A percentile compares a stretch with the other conserved stretches of the same genome.
These are phyloP conservation scores for Penicillium egyptiacum DNA, from an alignment of 495 filamentous ascomycete genomes.

Conservation along the genomic window DNA sequence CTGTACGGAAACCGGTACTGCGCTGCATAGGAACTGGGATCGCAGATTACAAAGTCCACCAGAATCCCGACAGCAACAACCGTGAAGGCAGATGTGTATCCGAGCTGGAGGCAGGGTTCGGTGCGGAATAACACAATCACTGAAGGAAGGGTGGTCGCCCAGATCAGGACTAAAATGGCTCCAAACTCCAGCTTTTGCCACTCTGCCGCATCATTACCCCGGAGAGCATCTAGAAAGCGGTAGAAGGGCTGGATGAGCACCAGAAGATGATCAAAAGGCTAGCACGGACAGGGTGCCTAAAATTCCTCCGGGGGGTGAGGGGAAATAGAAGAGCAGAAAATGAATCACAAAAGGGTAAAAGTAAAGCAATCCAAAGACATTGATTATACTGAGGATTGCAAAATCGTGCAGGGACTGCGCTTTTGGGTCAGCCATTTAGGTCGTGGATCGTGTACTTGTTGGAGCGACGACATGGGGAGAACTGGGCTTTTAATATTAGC, in stretches of 20 bases:
- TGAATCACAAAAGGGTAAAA: slow-evolving; percentile 3
- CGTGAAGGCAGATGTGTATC: slow-evolving; percentile 5
- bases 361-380: neutral
- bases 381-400: slow-evolving; percentile 1
- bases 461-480: too few species aligned
- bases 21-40: neutral
- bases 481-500: too few species aligned
- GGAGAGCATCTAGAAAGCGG: neutral
- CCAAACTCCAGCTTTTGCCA: slow-evolving; percentile 3
- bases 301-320: neutral
- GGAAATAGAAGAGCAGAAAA: slow-evolving; percentile 3
- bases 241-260: neutral
- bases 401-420: neutral
- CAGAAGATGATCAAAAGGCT: neutral
- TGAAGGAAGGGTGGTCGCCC: slow-evolving; percentile 1
- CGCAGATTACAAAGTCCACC: neutral
- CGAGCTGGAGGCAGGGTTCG: neutral
- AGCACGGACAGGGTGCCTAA: neutral
- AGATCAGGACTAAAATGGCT: slow-evolving; percentile 6
- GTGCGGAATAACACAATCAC: neutral
- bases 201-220: neutral
- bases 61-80: slow-evolving; percentile 9
- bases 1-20: slow-evolving; percentile 9
- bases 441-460: too few species aligned
- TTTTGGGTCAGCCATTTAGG: neutral